Conservation (phyloP, 2,329 filamentous ascomycete species). For the Colletotrichum sp. region DNA sequence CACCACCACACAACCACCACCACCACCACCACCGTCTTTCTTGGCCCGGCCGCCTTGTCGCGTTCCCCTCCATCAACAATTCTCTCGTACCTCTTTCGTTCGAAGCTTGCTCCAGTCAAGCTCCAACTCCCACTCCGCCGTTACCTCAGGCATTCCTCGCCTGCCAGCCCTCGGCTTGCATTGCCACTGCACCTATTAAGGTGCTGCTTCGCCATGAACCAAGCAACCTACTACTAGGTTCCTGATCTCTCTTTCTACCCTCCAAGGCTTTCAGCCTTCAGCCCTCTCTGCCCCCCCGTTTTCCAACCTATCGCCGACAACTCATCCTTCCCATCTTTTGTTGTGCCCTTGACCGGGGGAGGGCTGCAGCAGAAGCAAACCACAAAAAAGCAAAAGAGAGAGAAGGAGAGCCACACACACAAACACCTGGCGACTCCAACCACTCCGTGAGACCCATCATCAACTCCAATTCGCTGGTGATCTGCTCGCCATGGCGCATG, state of each 20-base stretch:
- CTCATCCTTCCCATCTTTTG: neutral
- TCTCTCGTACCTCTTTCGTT: constrained; percentile 12
- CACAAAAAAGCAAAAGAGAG: neutral
- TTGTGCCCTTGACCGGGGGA: neutral
- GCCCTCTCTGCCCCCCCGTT: neutral
- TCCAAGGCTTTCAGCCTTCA: constrained; percentile 10
- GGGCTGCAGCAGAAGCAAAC: neutral
- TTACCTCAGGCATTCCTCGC: constrained; percentile 16
- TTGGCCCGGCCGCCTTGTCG: neutral
- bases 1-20: neutral
- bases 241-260: neutral
- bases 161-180: neutral
- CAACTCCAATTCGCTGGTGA: constrained; percentile 1
- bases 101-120: constrained; percentile 15
- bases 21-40: neutral
- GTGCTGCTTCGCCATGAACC: constrained; percentile 20
- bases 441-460: neutral
- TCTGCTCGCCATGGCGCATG: constrained; percentile 43
- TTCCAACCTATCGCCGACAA: neutral
- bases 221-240: neutral
- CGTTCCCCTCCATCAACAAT: neutral
- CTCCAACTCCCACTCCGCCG: neutral
- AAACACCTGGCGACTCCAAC: neutral
- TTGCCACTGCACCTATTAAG: constrained; percentile 10
- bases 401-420: neutral